These are phyloP conservation scores for Vicia sativa DNA, from an alignment of 306 rosid genomes.

Conservation along the genomic window DNA sequence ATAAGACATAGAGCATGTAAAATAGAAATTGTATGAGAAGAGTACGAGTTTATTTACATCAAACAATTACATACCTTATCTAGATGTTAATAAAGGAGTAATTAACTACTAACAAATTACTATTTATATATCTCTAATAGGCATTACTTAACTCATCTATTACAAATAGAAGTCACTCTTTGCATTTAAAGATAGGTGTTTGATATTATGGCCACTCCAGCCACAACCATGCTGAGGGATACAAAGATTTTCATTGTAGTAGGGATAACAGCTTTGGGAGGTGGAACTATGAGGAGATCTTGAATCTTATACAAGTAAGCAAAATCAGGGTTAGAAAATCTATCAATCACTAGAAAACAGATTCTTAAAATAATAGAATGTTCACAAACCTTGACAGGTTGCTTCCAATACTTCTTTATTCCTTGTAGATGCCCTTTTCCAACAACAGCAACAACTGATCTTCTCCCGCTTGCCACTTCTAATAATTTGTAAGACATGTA, in stretches of 20 bases:
- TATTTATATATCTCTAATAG: too few species aligned
- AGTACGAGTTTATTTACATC: too few species aligned
- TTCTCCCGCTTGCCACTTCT: conserved; percentile 59
- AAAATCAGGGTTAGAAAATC: conserved; percentile 21
- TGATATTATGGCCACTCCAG: conserved; percentile 67
- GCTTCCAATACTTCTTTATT: conserved; percentile 81
- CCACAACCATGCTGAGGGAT: conserved; percentile 57
- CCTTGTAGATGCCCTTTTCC: conserved; percentile 91
- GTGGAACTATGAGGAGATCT: conserved; percentile 71
- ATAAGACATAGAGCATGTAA: too few species aligned
- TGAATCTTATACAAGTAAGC: conserved; percentile 50
- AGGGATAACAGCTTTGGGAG: conserved; percentile 44
- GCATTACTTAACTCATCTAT: too few species aligned
- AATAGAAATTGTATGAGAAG: too few species aligned
- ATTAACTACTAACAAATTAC: too few species aligned
- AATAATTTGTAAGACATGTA: conserved; percentile 74
- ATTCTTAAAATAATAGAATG: not conserved
- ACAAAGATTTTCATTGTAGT: conserved; percentile 43
- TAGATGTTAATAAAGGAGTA: too few species aligned
- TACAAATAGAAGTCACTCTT: conserved; percentile 44
- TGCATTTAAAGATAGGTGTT: conserved; percentile 64
- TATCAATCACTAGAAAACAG: not conserved
- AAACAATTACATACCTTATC: too few species aligned
- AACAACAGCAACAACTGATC: conserved; percentile 85
- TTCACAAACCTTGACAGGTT: conserved; percentile 75